Conservation (phyloP, 1,284 basidiomycete genomes). For the Rhodotorula sp. region DNA sequence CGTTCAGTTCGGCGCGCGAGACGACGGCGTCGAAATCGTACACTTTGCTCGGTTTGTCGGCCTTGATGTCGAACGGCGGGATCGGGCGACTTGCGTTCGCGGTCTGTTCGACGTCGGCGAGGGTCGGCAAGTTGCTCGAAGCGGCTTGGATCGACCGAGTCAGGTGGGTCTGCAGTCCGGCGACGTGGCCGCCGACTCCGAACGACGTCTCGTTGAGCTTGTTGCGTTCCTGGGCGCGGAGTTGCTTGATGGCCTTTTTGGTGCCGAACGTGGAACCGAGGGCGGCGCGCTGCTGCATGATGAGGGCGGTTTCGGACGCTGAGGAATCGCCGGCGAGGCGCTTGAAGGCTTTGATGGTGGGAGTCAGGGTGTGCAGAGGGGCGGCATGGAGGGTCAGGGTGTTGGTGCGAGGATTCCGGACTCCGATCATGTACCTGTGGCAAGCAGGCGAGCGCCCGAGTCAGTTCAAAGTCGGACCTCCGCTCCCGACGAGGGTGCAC, state of each 20-base stretch:
- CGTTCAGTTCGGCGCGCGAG: conserved; percentile 62
- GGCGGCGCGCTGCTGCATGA: conserved; percentile 56
- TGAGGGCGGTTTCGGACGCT: conserved; percentile 14
- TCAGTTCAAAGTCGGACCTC: background rate
- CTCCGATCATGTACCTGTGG: conserved; percentile 46
- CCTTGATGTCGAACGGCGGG: conserved; percentile 66
- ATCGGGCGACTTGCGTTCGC: conserved; percentile 65
- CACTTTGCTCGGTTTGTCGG: conserved; percentile 65
- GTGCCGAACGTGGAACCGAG: conserved; percentile 89
- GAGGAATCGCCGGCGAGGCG: conserved; percentile 24
- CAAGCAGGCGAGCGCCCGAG: background rate
- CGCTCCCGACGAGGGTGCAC: too few relatives aligned
- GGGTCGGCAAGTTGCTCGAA: conserved; percentile 64
- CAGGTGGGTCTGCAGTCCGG: conserved; percentile 66
- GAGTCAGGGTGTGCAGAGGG: conserved; percentile 70
- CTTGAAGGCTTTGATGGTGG: conserved; percentile 77
- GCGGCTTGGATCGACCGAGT: conserved; percentile 74
- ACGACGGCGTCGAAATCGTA: conserved; percentile 75
- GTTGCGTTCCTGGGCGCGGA: conserved; percentile 79
- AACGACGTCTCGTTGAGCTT: conserved; percentile 68
- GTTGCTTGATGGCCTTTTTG: conserved; percentile 81
- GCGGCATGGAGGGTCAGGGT: conserved; percentile 66
- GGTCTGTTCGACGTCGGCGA: conserved; percentile 65
- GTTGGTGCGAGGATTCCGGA: conserved; percentile 66
- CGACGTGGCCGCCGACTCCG: conserved; percentile 19